A percentile compares a stretch with the other conserved stretches of the same genome.
phyloP scores from a whole-genome alignment of 805 yeast genomes.

The Saccharomyces eubayanus region DNA sequence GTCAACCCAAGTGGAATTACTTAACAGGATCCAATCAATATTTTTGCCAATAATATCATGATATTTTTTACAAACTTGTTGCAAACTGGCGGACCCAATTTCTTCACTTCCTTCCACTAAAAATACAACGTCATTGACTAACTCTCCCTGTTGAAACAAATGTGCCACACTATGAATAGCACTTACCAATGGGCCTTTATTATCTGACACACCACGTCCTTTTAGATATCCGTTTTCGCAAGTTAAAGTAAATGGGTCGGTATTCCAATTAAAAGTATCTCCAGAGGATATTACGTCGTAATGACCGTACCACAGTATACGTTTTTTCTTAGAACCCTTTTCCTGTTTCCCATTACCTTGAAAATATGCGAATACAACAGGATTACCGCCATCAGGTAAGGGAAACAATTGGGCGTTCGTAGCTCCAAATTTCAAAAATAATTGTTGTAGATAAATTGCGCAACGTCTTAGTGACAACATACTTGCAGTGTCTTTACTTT shows the following conservation, averaged over 20 bases:
- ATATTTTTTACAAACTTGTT: conserved; percentile 49
- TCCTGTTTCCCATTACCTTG: conserved; percentile 32
- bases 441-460: conserved; percentile 60
- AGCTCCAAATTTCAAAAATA: conserved; percentile 65
- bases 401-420: conserved; percentile 58
- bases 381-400: conserved; percentile 63
- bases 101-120: conserved; percentile 94
- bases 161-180: conserved; percentile 83
- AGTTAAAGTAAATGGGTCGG: conserved; percentile 69
- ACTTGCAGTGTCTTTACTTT: conserved; percentile 44
- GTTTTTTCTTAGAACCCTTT: conserved; percentile 22
- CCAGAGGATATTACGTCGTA: conserved; percentile 88
- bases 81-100: conserved; percentile 82
- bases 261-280: conserved; percentile 53
- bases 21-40: conserved; percentile 82
- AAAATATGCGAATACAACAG: conserved; percentile 74
- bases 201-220: conserved; percentile 91
- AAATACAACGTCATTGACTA: conserved; percentile 70
- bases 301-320: conserved; percentile 87
- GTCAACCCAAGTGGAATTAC: conserved; percentile 93
- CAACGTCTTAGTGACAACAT: conserved; percentile 78
- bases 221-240: conserved; percentile 78
- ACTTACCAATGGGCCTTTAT: conserved; percentile 88
- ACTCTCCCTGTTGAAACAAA: conserved; percentile 40
- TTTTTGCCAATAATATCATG: conserved; percentile 48